Evolutionary conservation across 83 land plant genomes (phyloP), one percentile per base, ranked within the genome.

Genomic region (Diphasiastrum complanatum): DNA sequence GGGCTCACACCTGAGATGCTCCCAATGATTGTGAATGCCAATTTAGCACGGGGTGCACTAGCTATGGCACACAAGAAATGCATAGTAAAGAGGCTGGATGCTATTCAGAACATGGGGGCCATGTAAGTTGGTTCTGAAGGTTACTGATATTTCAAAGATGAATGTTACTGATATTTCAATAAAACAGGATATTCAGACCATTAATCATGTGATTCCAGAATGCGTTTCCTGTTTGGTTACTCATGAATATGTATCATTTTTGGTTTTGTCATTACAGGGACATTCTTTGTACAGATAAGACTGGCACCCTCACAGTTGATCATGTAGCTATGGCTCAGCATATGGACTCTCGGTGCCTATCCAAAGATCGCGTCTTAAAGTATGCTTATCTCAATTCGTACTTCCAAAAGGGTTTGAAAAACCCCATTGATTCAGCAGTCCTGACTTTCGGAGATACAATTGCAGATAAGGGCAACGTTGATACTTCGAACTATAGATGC

Each of bases 1-100:
- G 84, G 77, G 22, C 77, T 81, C 27, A 81, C 84, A 31, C 84
- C 84, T 41, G 77, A 81, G 54, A 81, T 81, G 84, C 68, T 81
- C 51, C 84, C 84, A 22, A 64, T 81, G 27, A 73, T 81, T 37
- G 76, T 81, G 5, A 81, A 81, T 45, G 73, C 80, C 32, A 76
- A 72, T 70, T 76, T 81, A 48, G 77, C 84, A 36, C 77, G 70
- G 34, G 84, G 84, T 51, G 80, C 84, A 45, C 60, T 76, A 37
- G 74, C 75, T 18, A 73, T 81, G 84, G 84, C 84, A 20, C 76
- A 66, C 46, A 70, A 73, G 18, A 69, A 76, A 60, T 81, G 84
- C 67, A 64, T 81, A 28, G 84, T 81, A 29, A 81, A 77, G 65
- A 61, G 84, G 59, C 58, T 73, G 14, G 61, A 51, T 50, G 77